Evolutionary conservation across 306 rosid species (phyloP).

Genomic region (Echinosophora koreensis): DNA sequence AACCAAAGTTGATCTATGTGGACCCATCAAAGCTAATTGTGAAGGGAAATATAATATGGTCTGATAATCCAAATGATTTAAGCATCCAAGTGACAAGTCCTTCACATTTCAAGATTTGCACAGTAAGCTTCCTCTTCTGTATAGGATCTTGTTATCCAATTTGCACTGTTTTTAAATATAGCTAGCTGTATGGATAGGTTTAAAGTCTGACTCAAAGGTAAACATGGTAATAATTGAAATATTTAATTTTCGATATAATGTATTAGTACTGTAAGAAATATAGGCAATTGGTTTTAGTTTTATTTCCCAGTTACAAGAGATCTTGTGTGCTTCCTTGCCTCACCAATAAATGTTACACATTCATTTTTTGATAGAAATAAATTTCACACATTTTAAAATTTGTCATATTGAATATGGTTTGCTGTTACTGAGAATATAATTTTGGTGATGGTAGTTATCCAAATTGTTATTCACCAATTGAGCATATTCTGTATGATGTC

Average conservation of each 20-base stretch:
- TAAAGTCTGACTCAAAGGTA: background rate
- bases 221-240: slow-evolving; percentile 6
- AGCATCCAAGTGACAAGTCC: slow-evolving; percentile 85
- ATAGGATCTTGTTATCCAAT: slow-evolving; percentile 22
- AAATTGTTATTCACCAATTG: too few species aligned
- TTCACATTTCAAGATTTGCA: slow-evolving; percentile 90
- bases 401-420: background rate
- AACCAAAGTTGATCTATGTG: slow-evolving; percentile 93
- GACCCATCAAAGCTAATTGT: slow-evolving; percentile 91
- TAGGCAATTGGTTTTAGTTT: background rate
- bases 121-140: slow-evolving; percentile 61
- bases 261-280: background rate
- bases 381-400: too few species aligned
- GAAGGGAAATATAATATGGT: slow-evolving; percentile 95
- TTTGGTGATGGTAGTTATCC: background rate
- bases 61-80: slow-evolving; percentile 90
- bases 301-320: background rate
- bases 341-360: background rate
- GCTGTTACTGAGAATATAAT: background rate
- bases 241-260: slow-evolving; percentile 16
- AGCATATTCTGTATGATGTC: background rate
- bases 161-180: slow-evolving; percentile 7
- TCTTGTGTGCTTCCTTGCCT: background rate
- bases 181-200: background rate
- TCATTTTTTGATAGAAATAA: too few species aligned